These are phyloP conservation scores for Candida neerlandica DNA, from an alignment of 1,139 yeast genomes.

Conservation along the genomic window DNA sequence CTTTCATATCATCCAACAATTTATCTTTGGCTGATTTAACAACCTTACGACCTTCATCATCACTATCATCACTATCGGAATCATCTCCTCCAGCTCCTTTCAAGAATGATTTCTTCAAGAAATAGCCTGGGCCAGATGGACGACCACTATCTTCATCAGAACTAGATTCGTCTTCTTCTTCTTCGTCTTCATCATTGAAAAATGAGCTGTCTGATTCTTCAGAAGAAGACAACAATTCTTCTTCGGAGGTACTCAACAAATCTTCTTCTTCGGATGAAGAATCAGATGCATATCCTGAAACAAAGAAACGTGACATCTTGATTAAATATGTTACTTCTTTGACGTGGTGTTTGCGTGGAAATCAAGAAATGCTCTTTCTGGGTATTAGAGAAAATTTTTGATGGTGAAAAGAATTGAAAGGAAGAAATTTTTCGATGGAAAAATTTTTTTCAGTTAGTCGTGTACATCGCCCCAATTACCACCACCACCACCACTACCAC, in stretches of 20 bases:
- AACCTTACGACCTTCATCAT: conserved; percentile 74
- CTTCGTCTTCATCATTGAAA: conserved; percentile 34
- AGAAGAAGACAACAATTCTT: conserved; percentile 53
- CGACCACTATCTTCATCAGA: conserved; percentile 44
- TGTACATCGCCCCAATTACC: neutral
- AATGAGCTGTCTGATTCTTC: conserved; percentile 50
- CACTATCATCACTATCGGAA: conserved; percentile 57
- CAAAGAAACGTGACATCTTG: conserved; percentile 76
- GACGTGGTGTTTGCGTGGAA: neutral
- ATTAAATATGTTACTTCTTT: neutral
- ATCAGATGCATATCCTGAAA: conserved; percentile 61
- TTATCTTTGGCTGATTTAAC: conserved; percentile 95
- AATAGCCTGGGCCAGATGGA: conserved; percentile 58
- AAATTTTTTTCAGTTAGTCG: conserved; percentile 5
- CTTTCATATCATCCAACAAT: conserved; percentile 82
- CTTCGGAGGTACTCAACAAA: conserved; percentile 69
- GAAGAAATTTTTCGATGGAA: conserved; percentile 9
- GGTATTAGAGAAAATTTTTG: conserved; percentile 1
- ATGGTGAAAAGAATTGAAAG: conserved; percentile 8
- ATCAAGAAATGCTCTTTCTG: neutral
- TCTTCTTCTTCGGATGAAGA: conserved; percentile 80
- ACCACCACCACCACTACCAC: no score
- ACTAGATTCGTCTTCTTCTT: conserved; percentile 45
- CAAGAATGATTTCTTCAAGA: conserved; percentile 55
- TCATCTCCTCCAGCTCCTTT: conserved; percentile 54